Conservation (phyloP, 306 rosid genomes). For the Coriaria nepalensis region DNA sequence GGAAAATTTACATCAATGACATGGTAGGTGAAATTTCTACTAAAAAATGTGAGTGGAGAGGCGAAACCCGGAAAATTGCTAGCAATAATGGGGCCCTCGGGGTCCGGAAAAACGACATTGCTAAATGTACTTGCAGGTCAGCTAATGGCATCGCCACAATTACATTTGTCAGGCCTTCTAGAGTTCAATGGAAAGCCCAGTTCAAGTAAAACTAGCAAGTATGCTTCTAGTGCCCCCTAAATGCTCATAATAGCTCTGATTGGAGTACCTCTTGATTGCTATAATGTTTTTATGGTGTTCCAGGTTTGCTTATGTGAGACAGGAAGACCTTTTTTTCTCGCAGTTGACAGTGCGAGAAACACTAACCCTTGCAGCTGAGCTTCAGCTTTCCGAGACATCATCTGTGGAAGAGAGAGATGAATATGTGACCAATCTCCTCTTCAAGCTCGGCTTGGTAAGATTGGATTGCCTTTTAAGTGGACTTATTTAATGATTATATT, state of each 20-base stretch:
- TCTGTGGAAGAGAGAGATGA: constrained; percentile 61
- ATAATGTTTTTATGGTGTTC: constrained; percentile 10
- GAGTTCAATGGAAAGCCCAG: constrained; percentile 64
- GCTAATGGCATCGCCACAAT: constrained; percentile 47
- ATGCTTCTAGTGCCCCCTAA: constrained; percentile 7
- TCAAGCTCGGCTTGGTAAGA: constrained; percentile 77
- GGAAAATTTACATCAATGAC: not conserved
- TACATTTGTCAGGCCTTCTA: constrained; percentile 59
- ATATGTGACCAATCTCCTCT: constrained; percentile 64
- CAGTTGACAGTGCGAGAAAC: constrained; percentile 92
- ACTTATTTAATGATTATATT: no score
- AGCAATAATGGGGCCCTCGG: constrained; percentile 98
- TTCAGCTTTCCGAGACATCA: constrained; percentile 56
- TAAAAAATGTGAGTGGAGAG: constrained; percentile 64
- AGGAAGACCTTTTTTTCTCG: constrained; percentile 87
- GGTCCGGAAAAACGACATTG: constrained; percentile 92
- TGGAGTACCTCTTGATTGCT: not conserved
- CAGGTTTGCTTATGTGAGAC: constrained; percentile 90
- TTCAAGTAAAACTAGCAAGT: constrained; percentile 55
- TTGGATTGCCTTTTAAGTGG: no score
- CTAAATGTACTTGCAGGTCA: constrained; percentile 79
- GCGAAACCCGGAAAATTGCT: constrained; percentile 76
- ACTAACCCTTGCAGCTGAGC: constrained; percentile 66
- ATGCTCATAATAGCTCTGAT: no score
- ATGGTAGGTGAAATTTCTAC: constrained; percentile 58